A percentile compares a stretch with the other conserved stretches of the same genome.
Evolutionary conservation across 2,329 filamentous ascomycete species (phyloP).

Genomic region (Paecilomyces variotii): DNA sequence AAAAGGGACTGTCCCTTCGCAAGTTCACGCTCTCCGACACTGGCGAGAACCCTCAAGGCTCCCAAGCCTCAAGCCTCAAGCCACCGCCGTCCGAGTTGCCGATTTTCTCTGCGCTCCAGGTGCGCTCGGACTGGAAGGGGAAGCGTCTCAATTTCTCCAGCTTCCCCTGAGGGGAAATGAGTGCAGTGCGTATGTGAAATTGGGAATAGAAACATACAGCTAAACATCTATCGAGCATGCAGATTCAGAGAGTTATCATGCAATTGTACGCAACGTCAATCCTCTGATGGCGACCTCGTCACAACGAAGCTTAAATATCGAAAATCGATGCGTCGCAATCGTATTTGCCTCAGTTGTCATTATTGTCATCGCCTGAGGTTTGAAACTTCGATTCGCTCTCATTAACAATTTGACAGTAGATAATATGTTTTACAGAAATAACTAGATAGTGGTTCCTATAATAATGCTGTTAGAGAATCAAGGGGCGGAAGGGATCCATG

Average conservation of each 20-base stretch:
- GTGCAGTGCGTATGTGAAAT: not conserved
- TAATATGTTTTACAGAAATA: not conserved
- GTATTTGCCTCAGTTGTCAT: not conserved
- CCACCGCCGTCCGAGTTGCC: not conserved
- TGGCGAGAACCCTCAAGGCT: not conserved
- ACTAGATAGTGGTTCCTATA: not conserved
- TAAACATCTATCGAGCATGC: not conserved
- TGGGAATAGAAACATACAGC: not conserved
- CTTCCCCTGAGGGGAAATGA: not conserved
- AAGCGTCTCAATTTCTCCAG: too few relatives aligned
- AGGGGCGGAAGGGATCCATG: not conserved
- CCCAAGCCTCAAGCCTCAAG: not conserved
- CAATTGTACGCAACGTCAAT: not conserved
- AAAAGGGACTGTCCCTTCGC: not conserved
- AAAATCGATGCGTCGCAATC: not conserved
- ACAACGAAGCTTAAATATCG: not conserved
- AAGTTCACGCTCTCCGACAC: not conserved
- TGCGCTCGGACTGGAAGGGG: not conserved
- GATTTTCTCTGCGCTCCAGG: not conserved
- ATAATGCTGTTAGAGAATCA: not conserved
- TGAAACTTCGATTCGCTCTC: not conserved
- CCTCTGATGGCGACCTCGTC: not conserved
- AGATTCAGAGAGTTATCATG: not conserved
- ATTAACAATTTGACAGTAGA: not conserved
- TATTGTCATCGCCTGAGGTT: not conserved